Evolutionary conservation across 1,284 basidiomycete species (phyloP).

Genomic region (Sporisorium exsertum): DNA sequence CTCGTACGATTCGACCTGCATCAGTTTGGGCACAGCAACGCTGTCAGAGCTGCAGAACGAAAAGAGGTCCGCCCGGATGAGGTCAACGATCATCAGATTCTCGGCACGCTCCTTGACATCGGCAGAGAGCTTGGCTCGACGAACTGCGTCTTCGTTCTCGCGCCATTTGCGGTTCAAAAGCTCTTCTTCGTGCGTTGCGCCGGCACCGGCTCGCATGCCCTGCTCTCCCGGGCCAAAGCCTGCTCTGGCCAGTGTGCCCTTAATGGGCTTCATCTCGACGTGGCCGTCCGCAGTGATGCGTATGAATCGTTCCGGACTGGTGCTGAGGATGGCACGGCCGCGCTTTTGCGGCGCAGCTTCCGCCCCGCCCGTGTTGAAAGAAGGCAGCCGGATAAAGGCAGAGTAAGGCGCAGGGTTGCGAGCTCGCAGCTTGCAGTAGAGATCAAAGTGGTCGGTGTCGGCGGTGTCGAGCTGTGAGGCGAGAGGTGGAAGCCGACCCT

Average conservation of each 20-base stretch:
- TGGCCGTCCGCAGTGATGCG: slow-evolving; percentile 79
- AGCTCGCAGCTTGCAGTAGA: slow-evolving; percentile 70
- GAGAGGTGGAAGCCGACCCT: slow-evolving; percentile 58
- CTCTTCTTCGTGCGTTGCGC: slow-evolving; percentile 28
- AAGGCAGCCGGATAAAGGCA: slow-evolving; percentile 80
- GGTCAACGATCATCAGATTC: slow-evolving; percentile 98
- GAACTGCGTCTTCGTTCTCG: slow-evolving; percentile 67
- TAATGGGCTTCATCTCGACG: slow-evolving; percentile 92
- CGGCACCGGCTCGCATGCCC: slow-evolving; percentile 28
- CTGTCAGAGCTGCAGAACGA: slow-evolving; percentile 78
- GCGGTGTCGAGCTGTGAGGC: slow-evolving; percentile 5
- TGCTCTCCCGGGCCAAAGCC: slow-evolving; percentile 62
- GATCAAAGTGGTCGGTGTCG: slow-evolving; percentile 52
- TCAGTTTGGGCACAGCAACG: slow-evolving; percentile 87
- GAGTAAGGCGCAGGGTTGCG: slow-evolving; percentile 93
- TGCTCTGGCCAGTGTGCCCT: slow-evolving; percentile 76
- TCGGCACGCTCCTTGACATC: slow-evolving; percentile 94
- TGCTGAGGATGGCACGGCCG: slow-evolving; percentile 75
- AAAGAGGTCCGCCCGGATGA: slow-evolving; percentile 90
- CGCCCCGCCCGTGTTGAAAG: slow-evolving; percentile 69
- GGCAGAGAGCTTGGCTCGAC: slow-evolving; percentile 74
- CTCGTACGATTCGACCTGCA: slow-evolving; percentile 89
- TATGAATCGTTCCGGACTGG: slow-evolving; percentile 93
- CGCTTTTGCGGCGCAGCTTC: slow-evolving; percentile 41
- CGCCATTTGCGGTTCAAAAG: slow-evolving; percentile 43